phyloP scores from a whole-genome alignment of 805 yeast genomes.

The Barnettozyma wickerhamii region DNA sequence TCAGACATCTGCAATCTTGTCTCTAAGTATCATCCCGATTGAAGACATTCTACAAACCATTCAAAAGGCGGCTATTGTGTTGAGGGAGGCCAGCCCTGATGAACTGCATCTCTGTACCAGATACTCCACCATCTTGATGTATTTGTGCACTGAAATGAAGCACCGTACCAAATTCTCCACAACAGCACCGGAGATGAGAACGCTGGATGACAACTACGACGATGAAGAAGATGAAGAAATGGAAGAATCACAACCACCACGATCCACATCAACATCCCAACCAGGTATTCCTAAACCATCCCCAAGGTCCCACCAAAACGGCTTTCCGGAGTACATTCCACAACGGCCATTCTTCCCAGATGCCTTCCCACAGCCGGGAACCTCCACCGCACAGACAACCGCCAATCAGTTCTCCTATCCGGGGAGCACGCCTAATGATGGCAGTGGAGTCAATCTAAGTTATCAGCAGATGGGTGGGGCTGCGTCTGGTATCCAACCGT shows the following conservation, averaged over 20 bases:
- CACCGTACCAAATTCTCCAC: constrained; percentile 32
- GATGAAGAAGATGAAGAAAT: constrained; percentile 16
- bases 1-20: constrained; percentile 43
- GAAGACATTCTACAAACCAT: constrained; percentile 68
- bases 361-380: constrained; percentile 2
- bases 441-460: constrained; percentile 12
- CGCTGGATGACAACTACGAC: constrained; percentile 18
- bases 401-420: neutral
- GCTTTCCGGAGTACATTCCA: neutral
- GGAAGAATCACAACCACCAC: neutral
- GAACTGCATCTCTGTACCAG: constrained; percentile 80
- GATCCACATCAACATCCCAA: neutral
- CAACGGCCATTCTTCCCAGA: constrained; percentile 7
- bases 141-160: constrained; percentile 71
- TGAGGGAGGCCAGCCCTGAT: constrained; percentile 84
- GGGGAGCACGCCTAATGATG: neutral
- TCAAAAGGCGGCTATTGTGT: constrained; percentile 65
- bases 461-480: constrained; percentile 20
- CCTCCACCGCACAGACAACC: neutral
- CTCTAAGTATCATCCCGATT: constrained; percentile 55
- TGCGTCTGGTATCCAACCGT: constrained; percentile 10
- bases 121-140: constrained; percentile 73
- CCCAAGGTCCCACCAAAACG: neutral
- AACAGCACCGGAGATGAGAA: constrained; percentile 26
- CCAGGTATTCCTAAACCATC: neutral